phyloP scores from a whole-genome alignment of 106 monocot genomes.

The Acanthochlamys bracteata region DNA sequence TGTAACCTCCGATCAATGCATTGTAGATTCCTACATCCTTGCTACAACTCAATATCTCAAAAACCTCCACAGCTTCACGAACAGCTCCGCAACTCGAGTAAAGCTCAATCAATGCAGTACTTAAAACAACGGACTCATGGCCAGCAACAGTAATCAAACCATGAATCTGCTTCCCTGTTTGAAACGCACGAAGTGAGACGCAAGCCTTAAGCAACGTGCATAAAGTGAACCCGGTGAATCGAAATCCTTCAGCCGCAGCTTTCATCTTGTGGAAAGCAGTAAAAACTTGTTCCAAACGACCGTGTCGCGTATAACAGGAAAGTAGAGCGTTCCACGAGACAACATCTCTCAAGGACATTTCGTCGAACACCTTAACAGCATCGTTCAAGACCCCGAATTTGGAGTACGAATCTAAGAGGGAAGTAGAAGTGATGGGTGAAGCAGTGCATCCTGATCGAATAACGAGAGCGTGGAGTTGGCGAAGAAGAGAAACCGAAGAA shows the following conservation, averaged over 20 bases:
- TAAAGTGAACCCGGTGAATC: conserved; percentile 28
- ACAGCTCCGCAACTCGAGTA: conserved; percentile 30
- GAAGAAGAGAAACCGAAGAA: conserved; percentile 12
- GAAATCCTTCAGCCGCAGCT: background rate
- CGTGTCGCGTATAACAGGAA: conserved; percentile 22
- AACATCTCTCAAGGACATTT: conserved; percentile 34
- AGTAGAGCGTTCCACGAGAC: conserved; percentile 47
- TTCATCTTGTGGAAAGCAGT: conserved; percentile 24
- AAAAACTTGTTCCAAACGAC: conserved; percentile 5
- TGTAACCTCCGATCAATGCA: conserved; percentile 18
- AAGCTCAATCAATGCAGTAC: conserved; percentile 24
- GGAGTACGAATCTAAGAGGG: conserved; percentile 31
- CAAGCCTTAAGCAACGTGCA: conserved; percentile 37
- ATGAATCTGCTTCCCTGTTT: conserved; percentile 31
- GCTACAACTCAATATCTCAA: conserved; percentile 8
- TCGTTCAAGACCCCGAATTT: conserved; percentile 12
- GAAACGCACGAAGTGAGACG: background rate
- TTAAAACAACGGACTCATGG: conserved; percentile 16
- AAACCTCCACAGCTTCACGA: conserved; percentile 18
- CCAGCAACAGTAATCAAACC: conserved; percentile 8
- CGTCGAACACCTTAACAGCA: conserved; percentile 35
- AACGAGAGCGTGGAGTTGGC: conserved; percentile 23
- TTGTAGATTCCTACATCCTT: conserved; percentile 26
- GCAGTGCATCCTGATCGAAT: conserved; percentile 15
- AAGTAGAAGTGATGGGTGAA: conserved; percentile 28